A percentile compares a stretch with the other conserved stretches of the same genome.
Conservation (phyloP, 2,329 filamentous ascomycete genomes). For the Drechslerella dactyloides region DNA sequence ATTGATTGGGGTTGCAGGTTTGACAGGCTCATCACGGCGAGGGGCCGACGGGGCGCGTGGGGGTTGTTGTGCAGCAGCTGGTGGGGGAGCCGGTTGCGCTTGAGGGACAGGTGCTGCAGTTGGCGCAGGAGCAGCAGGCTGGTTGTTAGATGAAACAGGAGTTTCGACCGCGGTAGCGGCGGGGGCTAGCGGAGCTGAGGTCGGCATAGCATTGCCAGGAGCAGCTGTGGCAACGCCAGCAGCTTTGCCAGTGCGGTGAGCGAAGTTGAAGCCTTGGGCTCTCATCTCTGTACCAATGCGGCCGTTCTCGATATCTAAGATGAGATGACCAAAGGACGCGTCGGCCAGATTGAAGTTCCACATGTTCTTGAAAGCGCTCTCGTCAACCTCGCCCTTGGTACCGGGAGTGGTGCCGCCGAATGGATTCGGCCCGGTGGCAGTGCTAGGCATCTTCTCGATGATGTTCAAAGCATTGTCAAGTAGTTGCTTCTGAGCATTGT, state of each 20-base stretch:
- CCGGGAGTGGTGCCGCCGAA: constrained; percentile 79
- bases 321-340: constrained; percentile 94
- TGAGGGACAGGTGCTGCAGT: constrained; percentile 10
- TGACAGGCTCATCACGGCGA: constrained; percentile 50
- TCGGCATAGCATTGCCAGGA: constrained; percentile 1
- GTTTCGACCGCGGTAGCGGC: constrained; percentile 5
- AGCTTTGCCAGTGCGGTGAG: constrained; percentile 83
- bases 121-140: constrained; percentile 52
- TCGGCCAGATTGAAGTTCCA: constrained; percentile 99
- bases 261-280: constrained; percentile 98
- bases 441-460: constrained; percentile 97
- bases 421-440: constrained; percentile 92
- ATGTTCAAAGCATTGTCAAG: constrained; percentile 89
- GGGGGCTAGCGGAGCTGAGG: constrained; percentile 1
- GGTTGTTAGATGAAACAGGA: constrained; percentile 35
- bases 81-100: constrained; percentile 50
- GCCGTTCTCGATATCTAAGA: constrained; percentile 92
- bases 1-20: constrained; percentile 55
- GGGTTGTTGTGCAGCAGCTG: constrained; percentile 53
- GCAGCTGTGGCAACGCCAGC: constrained; percentile 56
- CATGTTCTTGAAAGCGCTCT: constrained; percentile 99
- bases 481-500: constrained; percentile 90
- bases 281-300: constrained; percentile 98
- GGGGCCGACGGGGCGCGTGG: constrained; percentile 54
- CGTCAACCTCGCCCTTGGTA: constrained; percentile 83